Evolutionary conservation across 345 rosid species (phyloP).

Genomic region (Eucalyptus tenuipes): DNA sequence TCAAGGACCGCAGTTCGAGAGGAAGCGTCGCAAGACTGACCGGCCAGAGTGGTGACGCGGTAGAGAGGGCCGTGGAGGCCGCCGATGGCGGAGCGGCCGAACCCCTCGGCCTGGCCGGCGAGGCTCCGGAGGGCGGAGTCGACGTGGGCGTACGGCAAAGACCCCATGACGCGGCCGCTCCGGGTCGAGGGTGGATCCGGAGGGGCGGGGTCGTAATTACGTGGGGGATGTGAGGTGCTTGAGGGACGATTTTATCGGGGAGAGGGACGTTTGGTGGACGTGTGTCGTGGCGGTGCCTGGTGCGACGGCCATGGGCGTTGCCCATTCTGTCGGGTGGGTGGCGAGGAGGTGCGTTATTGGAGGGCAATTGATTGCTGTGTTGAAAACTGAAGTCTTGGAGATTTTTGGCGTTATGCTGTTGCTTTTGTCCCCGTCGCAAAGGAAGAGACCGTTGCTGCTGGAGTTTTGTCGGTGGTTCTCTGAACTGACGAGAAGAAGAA

Average conservation of each 20-base stretch:
- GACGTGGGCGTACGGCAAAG: slow-evolving; percentile 51
- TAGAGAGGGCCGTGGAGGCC: slow-evolving; percentile 67
- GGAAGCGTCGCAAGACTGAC: slow-evolving; percentile 6
- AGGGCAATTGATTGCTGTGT: neutral
- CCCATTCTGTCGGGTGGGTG: slow-evolving; percentile 12
- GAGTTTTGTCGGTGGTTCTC: neutral
- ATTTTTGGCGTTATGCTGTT: neutral
- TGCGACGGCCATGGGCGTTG: slow-evolving; percentile 18
- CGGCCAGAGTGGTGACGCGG: slow-evolving; percentile 59
- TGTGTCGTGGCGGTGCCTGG: slow-evolving; percentile 14
- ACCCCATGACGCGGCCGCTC: neutral
- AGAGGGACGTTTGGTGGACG: neutral
- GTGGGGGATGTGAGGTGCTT: neutral
- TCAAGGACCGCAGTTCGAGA: neutral
- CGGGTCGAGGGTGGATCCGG: neutral
- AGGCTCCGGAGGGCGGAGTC: slow-evolving; percentile 71
- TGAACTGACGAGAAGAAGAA: neutral
- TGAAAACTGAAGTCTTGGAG: neutral
- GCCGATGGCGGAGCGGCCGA: slow-evolving; percentile 73
- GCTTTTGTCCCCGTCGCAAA: neutral
- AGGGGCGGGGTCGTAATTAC: neutral
- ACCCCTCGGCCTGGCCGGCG: slow-evolving; percentile 84
- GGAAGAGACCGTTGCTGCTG: neutral
- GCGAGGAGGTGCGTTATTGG: neutral
- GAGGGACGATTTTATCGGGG: neutral